These are phyloP conservation scores for Byssothecium circinans DNA, from an alignment of 2,329 filamentous ascomycete species.

Conservation along the genomic window DNA sequence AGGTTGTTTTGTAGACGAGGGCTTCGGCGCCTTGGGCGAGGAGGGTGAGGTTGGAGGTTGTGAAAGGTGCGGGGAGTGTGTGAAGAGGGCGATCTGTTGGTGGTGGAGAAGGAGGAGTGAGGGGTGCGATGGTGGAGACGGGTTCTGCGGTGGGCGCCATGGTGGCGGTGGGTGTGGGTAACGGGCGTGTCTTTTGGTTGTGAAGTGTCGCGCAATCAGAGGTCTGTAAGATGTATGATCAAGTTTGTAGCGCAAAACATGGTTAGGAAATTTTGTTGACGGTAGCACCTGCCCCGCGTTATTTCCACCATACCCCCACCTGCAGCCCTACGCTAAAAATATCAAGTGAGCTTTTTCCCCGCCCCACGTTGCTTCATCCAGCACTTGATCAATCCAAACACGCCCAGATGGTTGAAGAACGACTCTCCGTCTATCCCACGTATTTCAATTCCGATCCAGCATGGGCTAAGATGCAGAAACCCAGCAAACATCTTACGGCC, in stretches of 20 bases:
- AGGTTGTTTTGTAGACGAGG: constrained; percentile 84
- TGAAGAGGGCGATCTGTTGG: constrained; percentile 27
- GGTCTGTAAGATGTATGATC: not conserved
- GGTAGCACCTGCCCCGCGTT: constrained; percentile 48
- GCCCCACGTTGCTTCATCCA: no score
- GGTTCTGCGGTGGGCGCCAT: constrained; percentile 17
- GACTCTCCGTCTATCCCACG: no score
- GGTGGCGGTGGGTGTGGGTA: not conserved
- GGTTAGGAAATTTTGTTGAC: constrained; percentile 8
- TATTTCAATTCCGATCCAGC: no score
- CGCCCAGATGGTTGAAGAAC: no score
- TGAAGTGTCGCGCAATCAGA: not conserved
- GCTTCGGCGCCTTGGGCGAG: constrained; percentile 95
- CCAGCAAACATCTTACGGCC: no score
- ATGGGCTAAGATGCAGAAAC: no score
- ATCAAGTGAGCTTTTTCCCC: no score
- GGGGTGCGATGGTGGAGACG: constrained; percentile 17
- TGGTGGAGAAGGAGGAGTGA: constrained; percentile 23
- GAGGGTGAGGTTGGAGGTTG: constrained; percentile 65
- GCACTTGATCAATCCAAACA: no score
- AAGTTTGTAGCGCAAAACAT: not conserved
- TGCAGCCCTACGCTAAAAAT: not conserved
- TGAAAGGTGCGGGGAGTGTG: constrained; percentile 33
- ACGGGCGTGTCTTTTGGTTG: not conserved
- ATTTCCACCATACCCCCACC: constrained; percentile 68